Conservation (phyloP, 306 rosid genomes). For the Trifolium repens region DNA sequence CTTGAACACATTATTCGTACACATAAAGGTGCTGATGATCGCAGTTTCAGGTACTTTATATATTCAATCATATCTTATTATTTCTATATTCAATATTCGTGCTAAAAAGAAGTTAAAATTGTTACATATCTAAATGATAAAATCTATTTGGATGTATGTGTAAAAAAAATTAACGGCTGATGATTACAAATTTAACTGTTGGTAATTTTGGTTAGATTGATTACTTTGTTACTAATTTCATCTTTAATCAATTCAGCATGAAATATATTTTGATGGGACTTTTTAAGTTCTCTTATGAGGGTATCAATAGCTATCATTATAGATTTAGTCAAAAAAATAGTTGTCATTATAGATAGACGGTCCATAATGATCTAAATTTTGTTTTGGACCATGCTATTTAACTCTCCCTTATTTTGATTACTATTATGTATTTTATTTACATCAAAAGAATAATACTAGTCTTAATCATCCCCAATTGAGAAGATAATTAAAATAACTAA, state of each 20-base stretch:
- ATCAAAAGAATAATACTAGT: background rate
- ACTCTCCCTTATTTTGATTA: background rate
- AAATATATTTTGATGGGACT: background rate
- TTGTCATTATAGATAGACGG: background rate
- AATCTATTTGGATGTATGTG: background rate
- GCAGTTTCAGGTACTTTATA: slow-evolving; percentile 73
- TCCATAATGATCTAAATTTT: background rate
- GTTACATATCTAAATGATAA: background rate
- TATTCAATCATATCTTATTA: background rate
- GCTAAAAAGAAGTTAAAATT: background rate
- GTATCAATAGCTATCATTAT: background rate
- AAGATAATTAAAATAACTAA: background rate
- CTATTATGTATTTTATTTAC: slow-evolving; percentile 1
- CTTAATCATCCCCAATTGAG: background rate
- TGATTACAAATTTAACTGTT: background rate
- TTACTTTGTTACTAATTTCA: background rate
- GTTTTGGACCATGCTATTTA: background rate
- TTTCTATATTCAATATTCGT: background rate
- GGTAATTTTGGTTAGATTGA: background rate
- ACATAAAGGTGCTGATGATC: slow-evolving; percentile 93
- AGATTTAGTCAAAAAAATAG: background rate
- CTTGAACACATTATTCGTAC: slow-evolving; percentile 94
- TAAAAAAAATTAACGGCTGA: background rate
- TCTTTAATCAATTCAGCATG: background rate
- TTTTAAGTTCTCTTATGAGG: background rate